Percentiles rank a stretch among this genome's conserved stretches.
Conservation (phyloP, 2,329 filamentous ascomycete genomes). For the Pseudofabraea citricarpa region DNA sequence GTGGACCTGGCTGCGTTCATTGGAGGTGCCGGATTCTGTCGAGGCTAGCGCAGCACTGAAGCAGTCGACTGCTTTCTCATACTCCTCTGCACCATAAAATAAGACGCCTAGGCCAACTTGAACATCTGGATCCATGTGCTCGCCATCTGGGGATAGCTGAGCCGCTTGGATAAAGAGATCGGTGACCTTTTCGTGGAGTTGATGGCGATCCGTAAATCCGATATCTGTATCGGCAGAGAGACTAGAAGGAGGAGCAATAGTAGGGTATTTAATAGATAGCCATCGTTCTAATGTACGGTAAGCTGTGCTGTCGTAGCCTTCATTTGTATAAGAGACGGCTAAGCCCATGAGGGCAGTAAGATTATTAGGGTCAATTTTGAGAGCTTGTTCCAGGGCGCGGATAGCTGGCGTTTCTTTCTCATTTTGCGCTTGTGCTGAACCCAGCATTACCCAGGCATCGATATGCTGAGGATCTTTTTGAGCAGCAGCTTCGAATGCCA, state of each 20-base stretch:
- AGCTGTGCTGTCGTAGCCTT: slow-evolving; percentile 95
- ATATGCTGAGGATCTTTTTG: slow-evolving; percentile 85
- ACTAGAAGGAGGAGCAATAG: slow-evolving; percentile 64
- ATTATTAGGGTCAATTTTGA: slow-evolving; percentile 84
- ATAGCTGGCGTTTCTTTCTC: slow-evolving; percentile 98
- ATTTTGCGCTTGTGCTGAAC: slow-evolving; percentile 92
- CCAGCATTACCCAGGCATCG: slow-evolving; percentile 90
- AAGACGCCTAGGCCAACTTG: slow-evolving; percentile 95
- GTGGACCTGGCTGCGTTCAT: slow-evolving; percentile 82
- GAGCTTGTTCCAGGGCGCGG: slow-evolving; percentile 82
- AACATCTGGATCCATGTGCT: slow-evolving; percentile 97
- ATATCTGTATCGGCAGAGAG: slow-evolving; percentile 75
- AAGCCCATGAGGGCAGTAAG: slow-evolving; percentile 89
- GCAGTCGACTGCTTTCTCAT: slow-evolving; percentile 97
- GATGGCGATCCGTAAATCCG: slow-evolving; percentile 88
- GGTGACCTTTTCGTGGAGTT: slow-evolving; percentile 86
- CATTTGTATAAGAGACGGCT: slow-evolving; percentile 96
- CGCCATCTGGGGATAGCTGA: slow-evolving; percentile 84
- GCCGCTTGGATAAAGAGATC: slow-evolving; percentile 88
- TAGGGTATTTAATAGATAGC: slow-evolving; percentile 92
- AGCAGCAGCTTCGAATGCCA: slow-evolving; percentile 93
- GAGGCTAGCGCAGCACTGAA: slow-evolving; percentile 88
- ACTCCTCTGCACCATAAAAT: slow-evolving; percentile 97
- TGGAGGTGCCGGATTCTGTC: slow-evolving; percentile 77
- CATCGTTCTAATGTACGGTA: slow-evolving; percentile 96